phyloP scores from a whole-genome alignment of 163 green algal genomes.

The Scenedesmus sp. region DNA sequence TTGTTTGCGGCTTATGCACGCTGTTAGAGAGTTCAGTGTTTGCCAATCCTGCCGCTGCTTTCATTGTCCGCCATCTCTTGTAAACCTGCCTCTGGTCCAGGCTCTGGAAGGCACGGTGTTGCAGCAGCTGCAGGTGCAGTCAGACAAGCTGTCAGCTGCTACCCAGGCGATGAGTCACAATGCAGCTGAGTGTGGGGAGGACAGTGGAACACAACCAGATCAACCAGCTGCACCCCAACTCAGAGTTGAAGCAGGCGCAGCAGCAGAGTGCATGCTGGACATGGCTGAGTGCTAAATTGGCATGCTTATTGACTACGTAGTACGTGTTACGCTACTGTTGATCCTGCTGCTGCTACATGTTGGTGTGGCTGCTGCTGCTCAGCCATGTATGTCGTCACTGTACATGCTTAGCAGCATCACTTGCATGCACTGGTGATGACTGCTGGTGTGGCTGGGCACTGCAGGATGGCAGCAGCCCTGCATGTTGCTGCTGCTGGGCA shows the following conservation, averaged over 20 bases:
- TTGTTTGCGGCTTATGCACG: too few relatives aligned
- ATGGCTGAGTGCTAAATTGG: not conserved
- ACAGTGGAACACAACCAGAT: not conserved
- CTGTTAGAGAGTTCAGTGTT: too few relatives aligned
- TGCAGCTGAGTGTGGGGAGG: not conserved
- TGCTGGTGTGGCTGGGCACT: too few relatives aligned
- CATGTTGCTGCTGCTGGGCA: too few relatives aligned
- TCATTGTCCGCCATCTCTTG: too few relatives aligned
- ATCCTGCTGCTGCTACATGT: too few relatives aligned
- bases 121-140: constrained; percentile 43
- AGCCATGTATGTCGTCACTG: too few relatives aligned
- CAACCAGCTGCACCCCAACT: not conserved
- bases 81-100: not conserved
- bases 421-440: too few relatives aligned
- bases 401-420: too few relatives aligned
- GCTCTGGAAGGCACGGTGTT: constrained; percentile 34
- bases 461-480: too few relatives aligned
- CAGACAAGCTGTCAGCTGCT: constrained; percentile 14
- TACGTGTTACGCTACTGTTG: too few relatives aligned
- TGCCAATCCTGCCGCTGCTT: not conserved
- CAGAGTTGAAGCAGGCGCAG: not conserved
- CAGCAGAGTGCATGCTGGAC: not conserved
- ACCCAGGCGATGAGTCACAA: not conserved
- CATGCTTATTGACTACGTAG: not conserved
- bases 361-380: too few relatives aligned